Evolutionary conservation across 768 basidiomycete species (phyloP).

Genomic region (Postia placenta): DNA sequence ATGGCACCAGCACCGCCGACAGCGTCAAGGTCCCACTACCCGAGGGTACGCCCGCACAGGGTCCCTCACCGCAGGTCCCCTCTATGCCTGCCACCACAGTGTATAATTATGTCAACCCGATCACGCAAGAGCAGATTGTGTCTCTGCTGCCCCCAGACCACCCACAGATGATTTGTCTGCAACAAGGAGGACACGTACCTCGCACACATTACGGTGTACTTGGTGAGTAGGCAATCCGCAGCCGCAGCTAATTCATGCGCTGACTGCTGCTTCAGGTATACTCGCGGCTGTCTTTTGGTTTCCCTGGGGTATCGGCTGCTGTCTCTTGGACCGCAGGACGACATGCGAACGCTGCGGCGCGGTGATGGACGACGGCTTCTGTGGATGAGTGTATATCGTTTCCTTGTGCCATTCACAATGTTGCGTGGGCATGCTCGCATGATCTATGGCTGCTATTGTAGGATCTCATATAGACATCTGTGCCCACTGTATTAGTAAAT

Average conservation of each 20-base stretch:
- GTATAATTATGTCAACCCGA: conserved; percentile 65
- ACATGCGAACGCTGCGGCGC: conserved; percentile 50
- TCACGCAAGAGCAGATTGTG: conserved; percentile 34
- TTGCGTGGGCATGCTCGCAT: no score
- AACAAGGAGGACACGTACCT: conserved; percentile 60
- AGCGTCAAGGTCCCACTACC: conserved; percentile 17
- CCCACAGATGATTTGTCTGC: conserved; percentile 84
- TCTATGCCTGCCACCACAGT: conserved; percentile 42
- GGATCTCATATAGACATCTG: neutral
- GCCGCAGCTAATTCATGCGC: neutral
- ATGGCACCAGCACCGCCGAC: conserved; percentile 10
- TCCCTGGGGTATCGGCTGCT: conserved; percentile 73
- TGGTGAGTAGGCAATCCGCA: conserved; percentile 21
- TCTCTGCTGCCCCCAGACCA: conserved; percentile 71
- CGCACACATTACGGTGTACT: conserved; percentile 64
- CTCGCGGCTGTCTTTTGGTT: conserved; percentile 86
- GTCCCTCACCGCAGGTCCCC: conserved; percentile 23
- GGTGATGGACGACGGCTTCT: conserved; percentile 26
- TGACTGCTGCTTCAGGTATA: conserved; percentile 41
- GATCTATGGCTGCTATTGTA: neutral
- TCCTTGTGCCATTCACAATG: no score
- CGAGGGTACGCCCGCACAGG: conserved; percentile 8
- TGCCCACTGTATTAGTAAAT: neutral
- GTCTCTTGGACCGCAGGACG: conserved; percentile 68
- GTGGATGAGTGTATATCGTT: conserved; percentile 8